Base-by-base conservation (phyloP, 345 rosid genomes). In the Trapa incisa region DNA sequence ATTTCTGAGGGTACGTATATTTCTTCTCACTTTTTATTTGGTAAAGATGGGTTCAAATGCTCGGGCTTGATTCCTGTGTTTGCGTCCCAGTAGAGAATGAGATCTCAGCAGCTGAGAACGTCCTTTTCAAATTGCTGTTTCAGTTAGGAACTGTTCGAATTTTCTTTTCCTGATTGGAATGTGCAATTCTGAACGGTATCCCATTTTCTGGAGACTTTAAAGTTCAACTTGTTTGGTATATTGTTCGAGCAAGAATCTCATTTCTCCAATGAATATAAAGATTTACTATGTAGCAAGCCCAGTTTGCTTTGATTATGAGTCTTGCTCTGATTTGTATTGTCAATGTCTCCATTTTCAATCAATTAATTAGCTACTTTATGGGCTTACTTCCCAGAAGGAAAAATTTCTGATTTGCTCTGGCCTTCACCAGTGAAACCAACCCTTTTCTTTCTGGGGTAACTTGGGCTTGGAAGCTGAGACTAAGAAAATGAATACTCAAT, bases 31-130 rank as follows among this genome's bases (percentile, higher is more conserved):
- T 15, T 8, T 43, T 65, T 22, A 22, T 65, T 65, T 13, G 52
- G 67, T 8, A 65, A 43, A 11, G 67, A 17, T 35, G 52, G 22
- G 6, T 45, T 65, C 48, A 45, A 7, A 45, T 45, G 13, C 48
- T 45, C 12, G 48, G 48, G 48, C 11, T 13, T 11, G 48, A 45
- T 45, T 45, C 6, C 48, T 11, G 16, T 13, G n/a, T 47, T 66
- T 22, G 37, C 52, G 50, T 65, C 13, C 4, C 37, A 47, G 80
- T 65, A 22, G 29, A 22, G 29, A 22, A 22, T 76, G 71, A 76
- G 87, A 87, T 85, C 79, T 71, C 74, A 65, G 70, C 73, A 68
- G 67, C 71, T 76, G 42, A 36, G 72, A 61, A 75, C 79, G 92
- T 78, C 79, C 66, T 80, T 79, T 78, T 75, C 74, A 57, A 54